Conservation (phyloP, 1,139 yeast genomes). For the Candida smagusa region DNA sequence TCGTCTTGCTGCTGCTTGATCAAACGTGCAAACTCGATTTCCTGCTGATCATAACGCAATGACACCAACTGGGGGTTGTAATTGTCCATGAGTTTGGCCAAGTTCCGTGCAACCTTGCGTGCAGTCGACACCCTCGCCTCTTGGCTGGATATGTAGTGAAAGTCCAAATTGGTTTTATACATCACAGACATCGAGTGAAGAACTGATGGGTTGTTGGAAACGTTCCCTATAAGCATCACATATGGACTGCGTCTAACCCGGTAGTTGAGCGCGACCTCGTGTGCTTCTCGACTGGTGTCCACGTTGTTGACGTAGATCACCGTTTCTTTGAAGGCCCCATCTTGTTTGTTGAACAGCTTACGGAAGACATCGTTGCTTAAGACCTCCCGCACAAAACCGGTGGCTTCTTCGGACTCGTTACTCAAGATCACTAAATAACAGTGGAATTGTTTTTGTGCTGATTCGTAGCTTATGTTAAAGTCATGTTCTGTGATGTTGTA, state of each 20-base stretch:
- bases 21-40: constrained; percentile 47
- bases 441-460: constrained; percentile 35
- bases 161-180: constrained; percentile 36
- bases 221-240: constrained; percentile 46
- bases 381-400: constrained; percentile 25
- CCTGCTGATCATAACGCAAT: constrained; percentile 50
- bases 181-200: constrained; percentile 54
- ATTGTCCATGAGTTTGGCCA: constrained; percentile 34
- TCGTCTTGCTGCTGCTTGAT: constrained; percentile 56
- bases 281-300: constrained; percentile 45
- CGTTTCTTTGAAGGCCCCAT: constrained; percentile 37
- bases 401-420: constrained; percentile 31
- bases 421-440: constrained; percentile 47
- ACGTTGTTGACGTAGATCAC: constrained; percentile 40
- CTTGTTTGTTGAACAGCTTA: constrained; percentile 29
- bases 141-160: constrained; percentile 17
- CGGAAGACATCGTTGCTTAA: constrained; percentile 27
- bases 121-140: constrained; percentile 18
- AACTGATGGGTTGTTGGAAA: constrained; percentile 46
- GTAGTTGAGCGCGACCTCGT: constrained; percentile 48
- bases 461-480: constrained; percentile 45
- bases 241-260: constrained; percentile 41
- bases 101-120: constrained; percentile 29
- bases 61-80: constrained; percentile 53
- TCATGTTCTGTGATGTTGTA: constrained; percentile 11